These are phyloP conservation scores for Diutina rugosa DNA, from an alignment of 1,139 yeast species.

Conservation along the genomic window DNA sequence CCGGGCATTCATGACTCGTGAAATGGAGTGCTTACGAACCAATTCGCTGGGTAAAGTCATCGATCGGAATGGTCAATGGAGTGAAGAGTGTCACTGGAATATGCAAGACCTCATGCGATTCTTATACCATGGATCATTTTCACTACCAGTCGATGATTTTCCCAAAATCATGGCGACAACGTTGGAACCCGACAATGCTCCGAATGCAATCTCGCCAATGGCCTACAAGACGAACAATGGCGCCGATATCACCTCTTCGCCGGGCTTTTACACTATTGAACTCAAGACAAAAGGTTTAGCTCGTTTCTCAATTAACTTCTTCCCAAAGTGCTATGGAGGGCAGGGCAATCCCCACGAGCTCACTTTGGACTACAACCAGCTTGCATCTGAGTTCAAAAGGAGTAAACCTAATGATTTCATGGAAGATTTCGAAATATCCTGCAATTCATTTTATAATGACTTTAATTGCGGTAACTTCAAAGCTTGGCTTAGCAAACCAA, in stretches of 20 bases:
- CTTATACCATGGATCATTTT: slow-evolving; percentile 68
- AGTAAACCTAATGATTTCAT: slow-evolving; percentile 11
- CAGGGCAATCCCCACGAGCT: slow-evolving; percentile 44
- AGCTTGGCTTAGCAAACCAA: slow-evolving; percentile 6
- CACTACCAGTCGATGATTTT: slow-evolving; percentile 51
- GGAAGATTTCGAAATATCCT: slow-evolving; percentile 33
- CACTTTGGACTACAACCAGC: slow-evolving; percentile 33
- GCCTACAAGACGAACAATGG: slow-evolving; percentile 34
- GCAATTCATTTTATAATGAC: slow-evolving; percentile 33
- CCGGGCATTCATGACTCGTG: slow-evolving; percentile 71
- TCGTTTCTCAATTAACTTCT: slow-evolving; percentile 45
- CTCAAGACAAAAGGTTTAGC: slow-evolving; percentile 51
- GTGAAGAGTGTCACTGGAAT: slow-evolving; percentile 63
- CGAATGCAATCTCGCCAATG: slow-evolving; percentile 21
- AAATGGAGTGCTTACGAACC: slow-evolving; percentile 37
- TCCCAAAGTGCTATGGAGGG: slow-evolving; percentile 45
- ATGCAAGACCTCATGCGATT: slow-evolving; percentile 68
- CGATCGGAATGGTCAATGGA: slow-evolving; percentile 44
- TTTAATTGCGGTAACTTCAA: slow-evolving; percentile 19
- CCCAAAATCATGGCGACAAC: slow-evolving; percentile 18
- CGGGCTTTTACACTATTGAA: slow-evolving; percentile 70
- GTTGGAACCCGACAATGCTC: slow-evolving; percentile 9
- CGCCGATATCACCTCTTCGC: slow-evolving; percentile 9
- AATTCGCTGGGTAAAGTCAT: slow-evolving; percentile 28
- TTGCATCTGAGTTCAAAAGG: slow-evolving; percentile 23